A percentile compares a stretch with the other conserved stretches of the same genome.
Conservation (phyloP, 176 grass and related monocot species). For the Eragrostis nindensis region DNA sequence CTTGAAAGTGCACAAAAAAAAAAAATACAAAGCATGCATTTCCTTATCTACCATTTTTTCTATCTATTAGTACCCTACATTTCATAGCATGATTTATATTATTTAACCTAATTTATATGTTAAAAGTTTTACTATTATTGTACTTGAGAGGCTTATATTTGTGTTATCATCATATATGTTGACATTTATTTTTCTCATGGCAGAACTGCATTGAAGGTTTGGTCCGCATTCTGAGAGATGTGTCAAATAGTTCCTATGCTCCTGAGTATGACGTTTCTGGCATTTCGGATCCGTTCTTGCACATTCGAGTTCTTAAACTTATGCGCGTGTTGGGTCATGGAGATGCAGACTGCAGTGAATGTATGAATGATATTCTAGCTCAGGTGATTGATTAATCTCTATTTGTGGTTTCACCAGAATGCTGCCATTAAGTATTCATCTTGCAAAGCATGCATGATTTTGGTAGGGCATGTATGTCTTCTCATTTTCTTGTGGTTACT, state of each 20-base stretch:
- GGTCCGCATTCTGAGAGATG: constrained; percentile 86
- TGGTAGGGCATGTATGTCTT: constrained; percentile 4
- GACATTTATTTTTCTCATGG: constrained; percentile 33
- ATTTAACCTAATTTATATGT: constrained; percentile 17
- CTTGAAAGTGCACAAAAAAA: neutral
- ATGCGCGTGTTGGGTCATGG: constrained; percentile 84
- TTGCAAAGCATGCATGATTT: constrained; percentile 29
- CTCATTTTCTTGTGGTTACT: neutral
- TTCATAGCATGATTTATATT: neutral
- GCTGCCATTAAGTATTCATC: constrained; percentile 10
- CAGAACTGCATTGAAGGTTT: constrained; percentile 92
- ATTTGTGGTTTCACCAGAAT: constrained; percentile 6
- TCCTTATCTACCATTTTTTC: neutral
- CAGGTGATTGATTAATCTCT: constrained; percentile 65
- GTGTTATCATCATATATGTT: neutral
- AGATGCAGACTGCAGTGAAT: constrained; percentile 92
- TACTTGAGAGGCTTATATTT: neutral
- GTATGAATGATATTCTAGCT: constrained; percentile 97
- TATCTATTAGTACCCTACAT: neutral
- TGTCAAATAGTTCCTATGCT: constrained; percentile 97
- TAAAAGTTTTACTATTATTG: neutral
- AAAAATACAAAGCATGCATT: neutral
- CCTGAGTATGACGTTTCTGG: constrained; percentile 95
- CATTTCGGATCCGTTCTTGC: constrained; percentile 93
- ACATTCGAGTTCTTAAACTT: constrained; percentile 91